Evolutionary conservation across 2,329 filamentous ascomycete species (phyloP).

Genomic region (Zymoseptoria crescenta): DNA sequence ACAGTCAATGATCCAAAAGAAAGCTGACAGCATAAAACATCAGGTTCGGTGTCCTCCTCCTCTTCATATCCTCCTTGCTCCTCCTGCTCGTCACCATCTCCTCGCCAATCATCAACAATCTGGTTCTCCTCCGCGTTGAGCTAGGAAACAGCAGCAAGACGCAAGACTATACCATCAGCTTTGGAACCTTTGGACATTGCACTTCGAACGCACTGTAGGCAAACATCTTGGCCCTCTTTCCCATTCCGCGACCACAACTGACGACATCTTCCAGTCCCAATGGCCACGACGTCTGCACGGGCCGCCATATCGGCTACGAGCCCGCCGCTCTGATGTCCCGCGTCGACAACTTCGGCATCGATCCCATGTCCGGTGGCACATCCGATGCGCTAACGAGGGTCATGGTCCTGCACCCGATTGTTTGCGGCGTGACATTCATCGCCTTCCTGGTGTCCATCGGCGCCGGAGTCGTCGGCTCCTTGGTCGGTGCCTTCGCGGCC

Average conservation of each 20-base stretch:
- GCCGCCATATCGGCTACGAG: slow-evolving; percentile 48
- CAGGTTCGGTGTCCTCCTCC: slow-evolving; percentile 47
- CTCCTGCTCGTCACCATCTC: slow-evolving; percentile 53
- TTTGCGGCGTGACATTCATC: slow-evolving; percentile 50
- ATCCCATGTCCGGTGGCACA: slow-evolving; percentile 37
- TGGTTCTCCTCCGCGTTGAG: slow-evolving; percentile 48
- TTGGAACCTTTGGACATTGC: slow-evolving; percentile 57
- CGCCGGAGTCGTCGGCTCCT: slow-evolving; percentile 45
- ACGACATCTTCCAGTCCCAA: neutral
- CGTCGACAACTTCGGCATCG: slow-evolving; percentile 36
- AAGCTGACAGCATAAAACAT: neutral
- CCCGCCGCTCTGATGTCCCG: slow-evolving; percentile 40
- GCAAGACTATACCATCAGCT: slow-evolving; percentile 38
- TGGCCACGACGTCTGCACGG: slow-evolving; percentile 40
- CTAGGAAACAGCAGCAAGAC: slow-evolving; percentile 33
- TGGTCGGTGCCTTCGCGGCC: slow-evolving; percentile 45
- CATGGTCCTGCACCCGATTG: slow-evolving; percentile 57
- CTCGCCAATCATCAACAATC: slow-evolving; percentile 49
- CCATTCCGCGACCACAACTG: neutral
- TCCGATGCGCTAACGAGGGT: slow-evolving; percentile 27
- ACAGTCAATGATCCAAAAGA: neutral
- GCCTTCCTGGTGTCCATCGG: slow-evolving; percentile 50
- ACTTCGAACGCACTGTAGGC: slow-evolving; percentile 26
- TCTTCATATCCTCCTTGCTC: slow-evolving; percentile 49
- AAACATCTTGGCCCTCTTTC: neutral